These are phyloP conservation scores for Pochonia chlamydosporia DNA, from an alignment of 2,329 filamentous ascomycete species.

Conservation along the genomic window DNA sequence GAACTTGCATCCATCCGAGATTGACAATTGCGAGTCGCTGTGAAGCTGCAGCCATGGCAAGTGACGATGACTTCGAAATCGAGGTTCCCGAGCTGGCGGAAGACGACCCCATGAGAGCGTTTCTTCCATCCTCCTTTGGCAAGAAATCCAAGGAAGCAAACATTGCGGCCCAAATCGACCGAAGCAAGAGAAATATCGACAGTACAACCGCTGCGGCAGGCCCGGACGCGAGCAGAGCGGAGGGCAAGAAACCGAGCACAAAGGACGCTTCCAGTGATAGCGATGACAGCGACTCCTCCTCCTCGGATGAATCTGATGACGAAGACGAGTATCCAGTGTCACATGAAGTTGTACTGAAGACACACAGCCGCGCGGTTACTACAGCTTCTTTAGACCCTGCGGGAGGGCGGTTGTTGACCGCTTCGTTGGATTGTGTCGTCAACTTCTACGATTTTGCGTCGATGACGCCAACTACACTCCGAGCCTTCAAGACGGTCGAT, in stretches of 20 bases:
- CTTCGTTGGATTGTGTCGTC: slow-evolving; percentile 82
- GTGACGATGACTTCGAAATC: slow-evolving; percentile 54
- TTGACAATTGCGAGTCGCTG: not conserved
- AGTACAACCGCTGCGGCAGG: not conserved
- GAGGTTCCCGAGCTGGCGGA: slow-evolving; percentile 47
- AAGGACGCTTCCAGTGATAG: slow-evolving; percentile 12
- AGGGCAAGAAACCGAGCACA: slow-evolving; percentile 7
- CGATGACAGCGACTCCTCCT: slow-evolving; percentile 17
- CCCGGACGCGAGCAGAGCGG: slow-evolving; percentile 10
- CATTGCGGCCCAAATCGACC: slow-evolving; percentile 74
- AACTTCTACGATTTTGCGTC: slow-evolving; percentile 94
- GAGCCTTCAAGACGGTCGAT: slow-evolving; percentile 89
- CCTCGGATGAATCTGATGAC: slow-evolving; percentile 49
- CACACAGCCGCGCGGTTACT: slow-evolving; percentile 83
- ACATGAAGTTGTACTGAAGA: slow-evolving; percentile 88
- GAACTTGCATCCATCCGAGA: not conserved
- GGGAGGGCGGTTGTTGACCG: slow-evolving; percentile 80
- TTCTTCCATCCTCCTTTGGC: slow-evolving; percentile 78
- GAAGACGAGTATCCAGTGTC: slow-evolving; percentile 88
- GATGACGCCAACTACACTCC: slow-evolving; percentile 90
- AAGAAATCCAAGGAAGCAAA: slow-evolving; percentile 71
- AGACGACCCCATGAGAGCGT: slow-evolving; percentile 68
- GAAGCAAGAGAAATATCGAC: slow-evolving; percentile 56
- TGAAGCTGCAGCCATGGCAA: slow-evolving; percentile 39
- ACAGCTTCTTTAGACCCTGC: slow-evolving; percentile 78